Evolutionary conservation across 2,329 filamentous ascomycete species (phyloP).

Genomic region (Neofusicoccum sp.): DNA sequence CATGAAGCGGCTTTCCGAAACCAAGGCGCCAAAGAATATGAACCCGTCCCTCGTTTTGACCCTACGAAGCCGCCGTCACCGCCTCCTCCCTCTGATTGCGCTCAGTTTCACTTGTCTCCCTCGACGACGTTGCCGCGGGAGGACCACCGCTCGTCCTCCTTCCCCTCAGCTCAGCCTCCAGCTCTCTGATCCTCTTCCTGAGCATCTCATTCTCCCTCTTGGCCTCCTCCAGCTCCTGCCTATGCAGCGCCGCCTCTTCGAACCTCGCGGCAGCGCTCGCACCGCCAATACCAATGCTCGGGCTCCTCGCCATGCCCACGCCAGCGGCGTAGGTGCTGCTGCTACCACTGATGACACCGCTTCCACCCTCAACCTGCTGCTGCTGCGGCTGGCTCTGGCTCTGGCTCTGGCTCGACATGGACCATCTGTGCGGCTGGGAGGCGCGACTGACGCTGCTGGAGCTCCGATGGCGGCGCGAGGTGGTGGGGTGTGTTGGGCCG

Average conservation of each 20-base stretch:
- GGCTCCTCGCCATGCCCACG: constrained; percentile 4
- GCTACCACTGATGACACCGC: constrained; percentile 2
- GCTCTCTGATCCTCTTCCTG: constrained; percentile 46
- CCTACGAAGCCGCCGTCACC: neutral
- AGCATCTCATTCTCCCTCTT: constrained; percentile 50
- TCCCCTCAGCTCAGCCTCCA: constrained; percentile 41
- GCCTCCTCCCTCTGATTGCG: neutral
- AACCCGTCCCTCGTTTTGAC: neutral
- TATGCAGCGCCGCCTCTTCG: constrained; percentile 45
- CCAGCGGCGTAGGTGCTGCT: constrained; percentile 13
- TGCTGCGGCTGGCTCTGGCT: constrained; percentile 19
- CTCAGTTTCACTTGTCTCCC: constrained; percentile 5
- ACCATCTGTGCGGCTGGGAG: constrained; percentile 32
- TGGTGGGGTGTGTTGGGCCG: constrained; percentile 52
- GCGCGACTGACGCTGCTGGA: constrained; percentile 48
- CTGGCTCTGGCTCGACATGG: constrained; percentile 31
- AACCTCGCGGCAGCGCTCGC: constrained; percentile 27
- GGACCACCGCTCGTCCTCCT: constrained; percentile 26
- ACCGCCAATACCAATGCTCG: constrained; percentile 2
- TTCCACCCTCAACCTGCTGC: constrained; percentile 1
- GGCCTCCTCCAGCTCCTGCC: constrained; percentile 48
- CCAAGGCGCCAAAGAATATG: constrained; percentile 1
- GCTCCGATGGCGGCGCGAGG: constrained; percentile 56
- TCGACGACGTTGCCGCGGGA: constrained; percentile 22
- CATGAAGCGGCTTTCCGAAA: neutral